These are phyloP conservation scores for Eucalyptus cladocalyx DNA, from an alignment of 345 rosid species.

Conservation along the genomic window DNA sequence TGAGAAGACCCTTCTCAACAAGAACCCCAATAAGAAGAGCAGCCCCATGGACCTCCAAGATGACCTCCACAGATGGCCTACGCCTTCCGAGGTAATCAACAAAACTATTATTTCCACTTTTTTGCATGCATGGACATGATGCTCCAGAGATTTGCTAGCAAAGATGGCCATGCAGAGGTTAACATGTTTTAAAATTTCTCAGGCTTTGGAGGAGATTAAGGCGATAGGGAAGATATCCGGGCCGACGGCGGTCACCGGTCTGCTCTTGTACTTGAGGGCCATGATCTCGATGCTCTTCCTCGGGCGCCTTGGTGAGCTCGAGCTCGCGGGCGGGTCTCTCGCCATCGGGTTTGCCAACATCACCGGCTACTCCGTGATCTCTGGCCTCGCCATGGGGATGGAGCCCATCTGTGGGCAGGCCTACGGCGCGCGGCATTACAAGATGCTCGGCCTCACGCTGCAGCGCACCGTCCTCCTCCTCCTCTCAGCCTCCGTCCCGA, in stretches of 20 bases:
- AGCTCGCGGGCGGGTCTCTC: conserved; percentile 94
- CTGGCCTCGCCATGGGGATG: conserved; percentile 99
- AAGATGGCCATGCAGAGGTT: neutral
- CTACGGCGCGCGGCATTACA: conserved; percentile 75
- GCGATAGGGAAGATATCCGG: conserved; percentile 87
- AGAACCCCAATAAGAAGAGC: conserved; percentile 15
- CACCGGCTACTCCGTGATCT: conserved; percentile 92
- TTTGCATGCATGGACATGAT: neutral
- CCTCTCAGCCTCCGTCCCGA: conserved; percentile 66
- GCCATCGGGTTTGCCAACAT: conserved; percentile 92
- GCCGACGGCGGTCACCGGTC: conserved; percentile 71
- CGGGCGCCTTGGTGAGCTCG: conserved; percentile 86
- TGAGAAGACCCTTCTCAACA: conserved; percentile 17
- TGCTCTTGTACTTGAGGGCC: conserved; percentile 74
- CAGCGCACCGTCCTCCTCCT: conserved; percentile 93
- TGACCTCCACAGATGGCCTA: conserved; percentile 61
- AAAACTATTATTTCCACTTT: too few species aligned
- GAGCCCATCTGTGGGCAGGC: conserved; percentile 99
- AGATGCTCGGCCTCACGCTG: conserved; percentile 79
- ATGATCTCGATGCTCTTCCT: conserved; percentile 97
- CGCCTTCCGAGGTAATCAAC: conserved; percentile 54
- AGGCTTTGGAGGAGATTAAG: conserved; percentile 76
- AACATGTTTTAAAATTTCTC: neutral
- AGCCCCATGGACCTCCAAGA: neutral
- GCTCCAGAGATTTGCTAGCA: neutral